Conservation (phyloP, 768 basidiomycete genomes). For the Phanerochaete sordida region DNA sequence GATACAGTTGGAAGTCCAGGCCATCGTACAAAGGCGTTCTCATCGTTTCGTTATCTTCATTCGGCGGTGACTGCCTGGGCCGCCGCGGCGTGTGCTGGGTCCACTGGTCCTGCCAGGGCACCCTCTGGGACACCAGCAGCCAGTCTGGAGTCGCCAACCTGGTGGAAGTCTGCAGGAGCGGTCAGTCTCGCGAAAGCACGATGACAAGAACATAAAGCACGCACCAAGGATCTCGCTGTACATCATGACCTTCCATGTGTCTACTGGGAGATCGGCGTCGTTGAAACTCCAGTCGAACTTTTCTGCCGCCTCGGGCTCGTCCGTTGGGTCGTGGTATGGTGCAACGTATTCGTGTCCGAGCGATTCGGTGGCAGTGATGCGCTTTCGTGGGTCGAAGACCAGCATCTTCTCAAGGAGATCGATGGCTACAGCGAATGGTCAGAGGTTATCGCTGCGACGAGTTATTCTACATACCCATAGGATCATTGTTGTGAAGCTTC, state of each 20-base stretch:
- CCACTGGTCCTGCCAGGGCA: slow-evolving; percentile 65
- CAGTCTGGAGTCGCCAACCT: slow-evolving; percentile 55
- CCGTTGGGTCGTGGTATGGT: slow-evolving; percentile 97
- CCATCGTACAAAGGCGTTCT: not conserved
- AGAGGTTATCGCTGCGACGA: not conserved
- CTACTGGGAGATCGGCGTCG: slow-evolving; percentile 96
- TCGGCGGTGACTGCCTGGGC: not conserved
- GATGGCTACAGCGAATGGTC: slow-evolving; percentile 53
- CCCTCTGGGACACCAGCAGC: slow-evolving; percentile 49
- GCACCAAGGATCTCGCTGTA: slow-evolving; percentile 95
- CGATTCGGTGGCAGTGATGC: slow-evolving; percentile 91
- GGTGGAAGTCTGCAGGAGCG: slow-evolving; percentile 65
- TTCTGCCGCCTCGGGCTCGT: slow-evolving; percentile 91
- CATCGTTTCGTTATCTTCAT: not conserved
- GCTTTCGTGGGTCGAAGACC: slow-evolving; percentile 96
- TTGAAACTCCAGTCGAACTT: slow-evolving; percentile 99
- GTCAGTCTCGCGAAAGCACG: not conserved
- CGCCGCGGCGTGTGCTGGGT: slow-evolving; percentile 9
- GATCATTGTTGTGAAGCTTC: slow-evolving; percentile 86
- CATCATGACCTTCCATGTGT: slow-evolving; percentile 99
- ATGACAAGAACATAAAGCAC: slow-evolving; percentile 21
- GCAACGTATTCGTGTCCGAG: slow-evolving; percentile 91
- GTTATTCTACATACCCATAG: slow-evolving; percentile 57
- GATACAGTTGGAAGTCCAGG: slow-evolving; percentile 2
- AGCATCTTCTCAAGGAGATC: slow-evolving; percentile 98